Evolutionary conservation across 129 eudicot species (phyloP), one percentile per base, ranked within the genome.

Genomic region (Flaveria brownii): DNA sequence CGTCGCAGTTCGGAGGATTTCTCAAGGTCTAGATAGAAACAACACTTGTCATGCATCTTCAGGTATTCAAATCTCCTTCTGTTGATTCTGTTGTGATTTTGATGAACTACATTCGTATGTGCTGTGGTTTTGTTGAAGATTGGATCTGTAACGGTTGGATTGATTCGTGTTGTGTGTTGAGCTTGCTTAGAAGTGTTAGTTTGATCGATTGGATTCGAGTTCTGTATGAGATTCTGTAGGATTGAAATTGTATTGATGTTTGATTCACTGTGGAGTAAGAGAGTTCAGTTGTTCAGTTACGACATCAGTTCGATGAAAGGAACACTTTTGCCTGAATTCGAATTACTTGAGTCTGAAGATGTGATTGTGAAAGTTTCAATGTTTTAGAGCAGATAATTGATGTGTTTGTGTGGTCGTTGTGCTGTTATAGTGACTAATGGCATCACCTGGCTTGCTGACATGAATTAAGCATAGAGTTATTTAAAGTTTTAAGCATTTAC

Each of bases 1-100:
- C 60, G 99, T 95, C 2, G 99, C 99, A 17, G 97, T 95, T 63
- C 77, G 99, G 66, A 83, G 99, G 74, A 87, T 87, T 68, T 83
- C 99, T 20, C 97, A 89, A 20, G 87, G 93, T 20, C 88, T 91
- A 62, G 97, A 91, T 68, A 81, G 97, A 60, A 88, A 77, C 72
- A 84, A 71, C 70, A 80, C 92, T 20, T 95, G 94, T 72, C 92
- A 91, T 86, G 55, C 97, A 6, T 65, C 82, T 76, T 84, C 98
- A 64, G 99, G 99, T 94, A 85, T 78, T 77, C 64, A 60, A 33
- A 22, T 41, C 14, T 66, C 45, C 18, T 67, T 56, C 54, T 23
- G 39, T 41, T 20, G 23, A 41, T 14, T 15, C 76, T 3, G 42
- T 26, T 66, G 11, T 66, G 16, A n/a, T 66, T 36, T 39, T 66